Percentiles rank a stretch among this genome's conserved stretches.
These are phyloP conservation scores for Symbiodinium natans DNA, from an alignment of 73 alveolate genomes.

Conservation along the genomic window DNA sequence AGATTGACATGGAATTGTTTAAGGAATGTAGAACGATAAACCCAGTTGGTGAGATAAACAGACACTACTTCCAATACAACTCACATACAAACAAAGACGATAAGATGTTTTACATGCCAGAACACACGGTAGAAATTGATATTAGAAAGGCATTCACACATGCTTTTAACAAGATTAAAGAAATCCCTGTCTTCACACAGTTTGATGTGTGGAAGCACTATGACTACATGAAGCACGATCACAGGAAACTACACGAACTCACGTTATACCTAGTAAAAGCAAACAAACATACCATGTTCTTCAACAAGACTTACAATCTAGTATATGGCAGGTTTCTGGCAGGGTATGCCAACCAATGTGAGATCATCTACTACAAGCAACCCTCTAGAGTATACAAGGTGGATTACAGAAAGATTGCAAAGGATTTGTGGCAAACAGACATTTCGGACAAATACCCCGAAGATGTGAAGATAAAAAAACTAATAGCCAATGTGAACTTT, in stretches of 20 bases:
- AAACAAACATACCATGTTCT: neutral
- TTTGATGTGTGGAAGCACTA: neutral
- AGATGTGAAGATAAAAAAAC: neutral
- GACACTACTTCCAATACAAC: neutral
- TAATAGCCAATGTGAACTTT: neutral
- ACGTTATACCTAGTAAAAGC: neutral
- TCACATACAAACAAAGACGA: too few species aligned
- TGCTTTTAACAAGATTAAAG: too few species aligned
- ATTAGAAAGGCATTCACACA: too few species aligned
- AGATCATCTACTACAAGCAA: neutral
- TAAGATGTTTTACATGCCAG: too few species aligned
- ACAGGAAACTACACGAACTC: neutral
- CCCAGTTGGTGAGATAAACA: neutral
- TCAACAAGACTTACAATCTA: neutral
- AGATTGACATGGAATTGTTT: neutral
- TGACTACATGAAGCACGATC: neutral
- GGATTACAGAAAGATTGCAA: neutral
- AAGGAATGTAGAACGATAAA: neutral
- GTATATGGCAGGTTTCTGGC: neutral
- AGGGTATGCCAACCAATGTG: neutral
- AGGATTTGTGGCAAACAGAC: neutral
- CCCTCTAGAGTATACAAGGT: neutral
- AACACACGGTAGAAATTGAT: too few species aligned
- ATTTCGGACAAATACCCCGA: neutral
- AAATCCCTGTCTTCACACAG: too few species aligned